phyloP scores from a whole-genome alignment of 2,329 filamentous ascomycete species.

The Ramichloridium luteum region DNA sequence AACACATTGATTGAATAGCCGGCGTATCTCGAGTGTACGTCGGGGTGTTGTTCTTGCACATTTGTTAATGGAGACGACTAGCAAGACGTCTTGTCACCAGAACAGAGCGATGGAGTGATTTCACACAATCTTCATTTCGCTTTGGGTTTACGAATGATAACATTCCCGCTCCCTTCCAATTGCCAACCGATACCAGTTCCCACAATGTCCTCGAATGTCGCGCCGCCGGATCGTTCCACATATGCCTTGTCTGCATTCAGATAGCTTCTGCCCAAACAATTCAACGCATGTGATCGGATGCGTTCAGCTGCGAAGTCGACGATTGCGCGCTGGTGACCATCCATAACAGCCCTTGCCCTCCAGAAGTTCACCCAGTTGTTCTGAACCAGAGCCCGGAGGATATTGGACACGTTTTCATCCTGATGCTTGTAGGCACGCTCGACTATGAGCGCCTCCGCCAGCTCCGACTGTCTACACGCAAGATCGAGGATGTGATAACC shows the following conservation, averaged over 20 bases:
- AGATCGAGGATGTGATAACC: conserved; percentile 77
- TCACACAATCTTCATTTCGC: conserved; percentile 16
- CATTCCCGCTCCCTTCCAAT: conserved; percentile 49
- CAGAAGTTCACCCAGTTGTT: conserved; percentile 78
- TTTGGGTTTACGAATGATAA: conserved; percentile 61
- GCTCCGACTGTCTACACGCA: conserved; percentile 67
- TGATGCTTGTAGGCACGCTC: conserved; percentile 47
- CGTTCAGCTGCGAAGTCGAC: conserved; percentile 69
- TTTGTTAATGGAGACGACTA: too few species aligned
- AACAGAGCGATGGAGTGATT: not conserved
- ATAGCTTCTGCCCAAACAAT: conserved; percentile 77
- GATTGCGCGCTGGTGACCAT: conserved; percentile 66
- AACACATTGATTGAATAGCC: too few species aligned
- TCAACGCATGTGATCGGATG: conserved; percentile 66
- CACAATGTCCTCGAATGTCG: conserved; percentile 60
- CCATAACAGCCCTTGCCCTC: conserved; percentile 56
- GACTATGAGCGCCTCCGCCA: conserved; percentile 60
- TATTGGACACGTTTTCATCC: conserved; percentile 55
- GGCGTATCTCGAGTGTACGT: too few species aligned
- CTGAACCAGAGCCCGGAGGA: conserved; percentile 58
- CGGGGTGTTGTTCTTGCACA: too few species aligned
- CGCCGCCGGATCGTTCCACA: conserved; percentile 56
- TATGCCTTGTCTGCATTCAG: conserved; percentile 56
- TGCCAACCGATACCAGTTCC: conserved; percentile 76
- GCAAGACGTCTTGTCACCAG: too few species aligned